phyloP scores from a whole-genome alignment of 352 stramenopile genomes.

The Globisporangium orthogonon region DNA sequence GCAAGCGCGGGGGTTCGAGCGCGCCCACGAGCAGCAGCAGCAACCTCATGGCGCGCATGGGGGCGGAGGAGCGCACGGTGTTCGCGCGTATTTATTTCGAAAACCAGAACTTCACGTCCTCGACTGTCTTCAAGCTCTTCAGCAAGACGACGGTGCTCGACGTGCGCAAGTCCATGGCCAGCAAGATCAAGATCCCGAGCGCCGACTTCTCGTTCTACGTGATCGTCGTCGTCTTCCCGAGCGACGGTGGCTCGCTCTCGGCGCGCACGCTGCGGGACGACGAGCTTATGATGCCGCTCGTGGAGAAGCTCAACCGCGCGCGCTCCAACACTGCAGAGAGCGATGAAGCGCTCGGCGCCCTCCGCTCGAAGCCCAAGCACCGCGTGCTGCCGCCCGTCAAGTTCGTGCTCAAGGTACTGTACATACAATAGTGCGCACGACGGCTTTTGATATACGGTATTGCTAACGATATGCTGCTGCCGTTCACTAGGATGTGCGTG shows the following conservation, averaged over 20 bases:
- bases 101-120: constrained; percentile 76
- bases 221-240: constrained; percentile 77
- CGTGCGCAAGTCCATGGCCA: constrained; percentile 72
- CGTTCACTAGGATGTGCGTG: constrained; percentile 45
- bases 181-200: constrained; percentile 70
- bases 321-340: constrained; percentile 33
- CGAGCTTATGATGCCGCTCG: constrained; percentile 66
- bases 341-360: constrained; percentile 39
- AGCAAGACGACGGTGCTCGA: constrained; percentile 64
- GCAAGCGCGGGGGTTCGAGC: constrained; percentile 8
- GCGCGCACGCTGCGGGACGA: constrained; percentile 70
- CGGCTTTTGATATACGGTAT: neutral
- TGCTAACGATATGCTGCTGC: neutral
- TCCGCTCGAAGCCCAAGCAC: constrained; percentile 54
- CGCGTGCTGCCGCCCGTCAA: constrained; percentile 58
- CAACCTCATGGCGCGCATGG: constrained; percentile 4
- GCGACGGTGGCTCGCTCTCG: constrained; percentile 46
- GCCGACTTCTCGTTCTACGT: constrained; percentile 67
- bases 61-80: constrained; percentile 45
- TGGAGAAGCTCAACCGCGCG: constrained; percentile 57
- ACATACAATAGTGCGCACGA: too few relatives aligned
- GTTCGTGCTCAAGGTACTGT: constrained; percentile 71
- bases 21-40: neutral
- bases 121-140: constrained; percentile 72
- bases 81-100: constrained; percentile 85